phyloP scores from a whole-genome alignment of 2,329 filamentous ascomycete genomes.

The Fusarium buxicola region DNA sequence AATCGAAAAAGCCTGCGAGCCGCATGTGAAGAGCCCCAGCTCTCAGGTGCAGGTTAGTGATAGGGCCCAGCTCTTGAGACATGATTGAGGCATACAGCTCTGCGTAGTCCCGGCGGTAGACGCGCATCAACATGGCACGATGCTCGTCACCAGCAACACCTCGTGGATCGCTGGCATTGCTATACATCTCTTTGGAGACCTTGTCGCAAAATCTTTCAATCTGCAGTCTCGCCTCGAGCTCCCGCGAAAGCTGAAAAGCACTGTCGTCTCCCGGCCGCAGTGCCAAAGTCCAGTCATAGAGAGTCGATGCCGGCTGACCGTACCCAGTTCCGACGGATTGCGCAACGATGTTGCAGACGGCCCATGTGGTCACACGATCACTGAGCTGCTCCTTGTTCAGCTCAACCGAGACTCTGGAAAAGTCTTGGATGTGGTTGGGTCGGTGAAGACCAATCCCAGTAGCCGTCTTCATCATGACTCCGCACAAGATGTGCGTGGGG shows the following conservation, averaged over 20 bases:
- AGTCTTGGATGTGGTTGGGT: constrained; percentile 85
- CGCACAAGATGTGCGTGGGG: constrained; percentile 83
- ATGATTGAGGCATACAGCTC: constrained; percentile 72
- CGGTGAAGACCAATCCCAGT: constrained; percentile 86
- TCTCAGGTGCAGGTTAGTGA: constrained; percentile 74
- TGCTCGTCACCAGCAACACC: constrained; percentile 76
- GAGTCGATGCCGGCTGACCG: constrained; percentile 81
- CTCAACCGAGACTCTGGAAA: constrained; percentile 79
- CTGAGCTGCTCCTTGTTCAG: constrained; percentile 83
- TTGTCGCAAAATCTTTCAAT: constrained; percentile 83
- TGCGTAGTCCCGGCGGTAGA: constrained; percentile 73
- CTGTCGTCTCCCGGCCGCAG: constrained; percentile 69
- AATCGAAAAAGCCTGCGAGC: constrained; percentile 84
- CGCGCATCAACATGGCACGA: constrained; percentile 73
- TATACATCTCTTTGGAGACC: constrained; percentile 83
- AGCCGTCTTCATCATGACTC: constrained; percentile 88
- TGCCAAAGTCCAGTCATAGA: constrained; percentile 80
- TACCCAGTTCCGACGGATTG: constrained; percentile 87
- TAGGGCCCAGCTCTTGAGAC: constrained; percentile 67
- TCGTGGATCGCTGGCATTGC: constrained; percentile 78
- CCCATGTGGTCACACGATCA: constrained; percentile 84
- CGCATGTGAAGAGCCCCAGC: constrained; percentile 81
- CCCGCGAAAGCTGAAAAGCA: constrained; percentile 67
- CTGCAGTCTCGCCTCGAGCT: constrained; percentile 75
- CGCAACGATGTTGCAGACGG: constrained; percentile 85